phyloP scores from a whole-genome alignment of 106 monocot genomes.

The Acanthochlamys bracteata region DNA sequence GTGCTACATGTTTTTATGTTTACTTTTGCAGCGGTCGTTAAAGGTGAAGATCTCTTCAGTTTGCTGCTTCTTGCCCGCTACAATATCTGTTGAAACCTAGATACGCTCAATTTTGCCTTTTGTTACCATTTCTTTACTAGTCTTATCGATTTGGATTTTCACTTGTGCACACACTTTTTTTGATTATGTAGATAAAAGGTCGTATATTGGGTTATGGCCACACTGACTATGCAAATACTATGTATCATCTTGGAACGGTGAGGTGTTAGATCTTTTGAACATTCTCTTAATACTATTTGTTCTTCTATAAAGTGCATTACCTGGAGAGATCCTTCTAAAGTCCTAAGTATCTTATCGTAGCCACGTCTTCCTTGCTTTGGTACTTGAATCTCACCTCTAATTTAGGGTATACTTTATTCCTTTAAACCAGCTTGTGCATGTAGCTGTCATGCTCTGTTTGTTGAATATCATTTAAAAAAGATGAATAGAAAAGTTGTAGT shows the following conservation, averaged over 20 bases:
- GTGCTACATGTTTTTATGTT: slow-evolving; percentile 11
- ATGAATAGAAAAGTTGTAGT: too few relatives aligned
- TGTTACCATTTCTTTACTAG: neutral
- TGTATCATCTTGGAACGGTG: slow-evolving; percentile 94
- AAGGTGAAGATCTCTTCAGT: slow-evolving; percentile 45
- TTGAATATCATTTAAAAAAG: too few relatives aligned
- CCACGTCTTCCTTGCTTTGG: too few relatives aligned
- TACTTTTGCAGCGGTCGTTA: slow-evolving; percentile 69
- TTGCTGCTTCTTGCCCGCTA: neutral
- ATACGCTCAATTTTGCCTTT: neutral
- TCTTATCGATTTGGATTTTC: slow-evolving; percentile 5
- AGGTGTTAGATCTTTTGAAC: slow-evolving; percentile 1
- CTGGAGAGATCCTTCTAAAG: too few relatives aligned
- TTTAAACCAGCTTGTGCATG: too few relatives aligned
- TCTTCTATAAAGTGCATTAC: too few relatives aligned
- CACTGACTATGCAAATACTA: slow-evolving; percentile 80
- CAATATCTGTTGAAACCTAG: neutral
- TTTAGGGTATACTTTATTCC: too few relatives aligned
- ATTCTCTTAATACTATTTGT: too few relatives aligned
- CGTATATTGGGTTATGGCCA: slow-evolving; percentile 71
- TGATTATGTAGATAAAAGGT: slow-evolving; percentile 69
- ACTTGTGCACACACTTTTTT: slow-evolving; percentile 5
- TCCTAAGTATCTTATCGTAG: too few relatives aligned
- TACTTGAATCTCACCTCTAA: too few relatives aligned
- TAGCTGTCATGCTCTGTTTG: too few relatives aligned